Evolutionary conservation across 441 rosid species (phyloP), one percentile per base, ranked within the genome.

Genomic region (Croton laevigatus): DNA sequence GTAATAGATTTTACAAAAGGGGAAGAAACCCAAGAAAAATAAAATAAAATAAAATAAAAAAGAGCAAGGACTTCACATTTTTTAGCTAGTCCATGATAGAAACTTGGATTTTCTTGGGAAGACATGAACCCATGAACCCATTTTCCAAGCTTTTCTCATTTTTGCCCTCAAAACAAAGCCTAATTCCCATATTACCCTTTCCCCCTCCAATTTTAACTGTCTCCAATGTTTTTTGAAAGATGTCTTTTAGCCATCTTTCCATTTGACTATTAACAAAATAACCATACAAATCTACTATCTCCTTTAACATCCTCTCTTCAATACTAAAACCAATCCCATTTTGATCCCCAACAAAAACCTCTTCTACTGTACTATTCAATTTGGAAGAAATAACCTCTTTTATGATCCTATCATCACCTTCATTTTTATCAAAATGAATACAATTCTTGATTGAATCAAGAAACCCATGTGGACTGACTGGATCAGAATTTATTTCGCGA

Each of bases 121-220:
- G 98, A 83, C 79, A 75, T 76, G 96, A 79, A 78, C 83, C 87
- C 90, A 80, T 82, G 80, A 77, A 92, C 49, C 97, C 94, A 75
- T 81, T 81, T 71, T 77, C 71, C 70, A 65, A 75, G 65, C 66
- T 75, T 66, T 75, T 76, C 62, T 82, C 85, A 73, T 65, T 82
- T 80, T 70, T 82, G 73, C 86, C 87, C 77, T 83, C 85, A 76
- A 58, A 82, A 81, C 88, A 82, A 73, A 90, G 78, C 84, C 84
- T 89, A 85, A 89, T 83, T 74, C 68, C 86, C 84, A 84, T 80
- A 27, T 27, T 27, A 85, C 85, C 92, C 76, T 61, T 84, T 63
- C 78, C 74, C 73, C 89, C 89, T 27, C 91, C 84, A 57, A 55
- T 73, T 82, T 80, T 85, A 73, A 82, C 82, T 70, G 73, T 83